phyloP scores from a whole-genome alignment of 78 protist genomes.

The Dictyostelium intermedium region DNA sequence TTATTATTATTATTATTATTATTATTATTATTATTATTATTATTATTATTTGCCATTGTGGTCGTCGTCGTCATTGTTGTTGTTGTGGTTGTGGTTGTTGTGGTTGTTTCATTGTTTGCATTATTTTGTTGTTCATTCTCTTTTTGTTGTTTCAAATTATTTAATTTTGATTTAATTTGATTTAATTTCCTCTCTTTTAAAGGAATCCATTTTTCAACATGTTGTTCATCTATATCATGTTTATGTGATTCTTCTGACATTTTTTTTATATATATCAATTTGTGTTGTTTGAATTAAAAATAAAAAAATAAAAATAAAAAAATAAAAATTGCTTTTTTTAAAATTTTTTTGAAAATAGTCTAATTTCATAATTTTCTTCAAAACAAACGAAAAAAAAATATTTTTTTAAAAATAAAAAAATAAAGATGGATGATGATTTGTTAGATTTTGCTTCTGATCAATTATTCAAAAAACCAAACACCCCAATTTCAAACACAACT shows the following conservation, averaged over 20 bases:
- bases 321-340: background rate
- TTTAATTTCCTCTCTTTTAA: constrained; percentile 50
- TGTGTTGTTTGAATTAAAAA: background rate
- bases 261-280: too few species aligned
- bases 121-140: background rate
- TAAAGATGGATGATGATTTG: constrained; percentile 28
- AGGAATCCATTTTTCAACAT: constrained; percentile 60
- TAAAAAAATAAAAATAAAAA: background rate
- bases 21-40: background rate
- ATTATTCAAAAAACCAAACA: background rate
- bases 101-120: background rate
- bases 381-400: background rate
- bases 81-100: background rate
- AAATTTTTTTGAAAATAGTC: background rate
- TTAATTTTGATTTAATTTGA: background rate
- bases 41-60: background rate
- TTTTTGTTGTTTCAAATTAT: background rate
- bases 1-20: background rate
- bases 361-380: background rate
- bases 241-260: background rate
- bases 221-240: background rate
- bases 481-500: too few species aligned
- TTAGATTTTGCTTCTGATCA: constrained; percentile 50
- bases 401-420: background rate
- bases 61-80: background rate